A percentile compares a stretch with the other conserved stretches of the same genome.
phyloP scores from a whole-genome alignment of 1,284 basidiomycete species.

The Laetiporus sulphureus region DNA sequence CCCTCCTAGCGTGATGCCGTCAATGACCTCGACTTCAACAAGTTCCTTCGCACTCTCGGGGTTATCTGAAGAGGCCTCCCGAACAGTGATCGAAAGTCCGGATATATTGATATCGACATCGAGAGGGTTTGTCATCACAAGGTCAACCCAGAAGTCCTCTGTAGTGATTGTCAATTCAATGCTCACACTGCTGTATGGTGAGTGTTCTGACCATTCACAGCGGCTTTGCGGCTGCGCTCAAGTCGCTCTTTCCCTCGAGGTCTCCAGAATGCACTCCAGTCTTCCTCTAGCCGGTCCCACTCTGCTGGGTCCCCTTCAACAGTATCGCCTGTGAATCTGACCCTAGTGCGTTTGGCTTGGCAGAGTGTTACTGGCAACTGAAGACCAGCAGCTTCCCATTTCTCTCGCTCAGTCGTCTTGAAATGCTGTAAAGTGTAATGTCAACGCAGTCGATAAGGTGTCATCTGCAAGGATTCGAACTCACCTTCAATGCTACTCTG shows the following conservation, averaged over 20 bases:
- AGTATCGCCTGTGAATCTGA: slow-evolving; percentile 48
- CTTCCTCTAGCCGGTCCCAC: slow-evolving; percentile 59
- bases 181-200: not conserved
- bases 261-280: slow-evolving; percentile 59
- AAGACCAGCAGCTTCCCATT: slow-evolving; percentile 34
- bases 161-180: slow-evolving; percentile 6
- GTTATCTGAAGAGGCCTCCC: slow-evolving; percentile 31
- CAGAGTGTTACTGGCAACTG: slow-evolving; percentile 57
- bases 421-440: slow-evolving; percentile 44
- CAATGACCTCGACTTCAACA: slow-evolving; percentile 51
- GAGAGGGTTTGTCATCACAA: slow-evolving; percentile 62
- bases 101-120: slow-evolving; percentile 62
- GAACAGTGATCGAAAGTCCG: slow-evolving; percentile 48
- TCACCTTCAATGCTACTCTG: slow-evolving; percentile 65
- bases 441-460: not conserved
- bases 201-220: slow-evolving; percentile 48
- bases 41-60: slow-evolving; percentile 30
- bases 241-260: slow-evolving; percentile 45
- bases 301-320: slow-evolving; percentile 34
- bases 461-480: not conserved
- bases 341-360: slow-evolving; percentile 40
- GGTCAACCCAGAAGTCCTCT: slow-evolving; percentile 76
- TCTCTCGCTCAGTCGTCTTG: slow-evolving; percentile 42
- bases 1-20: slow-evolving; percentile 49
- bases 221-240: slow-evolving; percentile 47